Evolutionary conservation across 352 stramenopile genomes (phyloP).

Genomic region (Thalassiosira hispida): DNA sequence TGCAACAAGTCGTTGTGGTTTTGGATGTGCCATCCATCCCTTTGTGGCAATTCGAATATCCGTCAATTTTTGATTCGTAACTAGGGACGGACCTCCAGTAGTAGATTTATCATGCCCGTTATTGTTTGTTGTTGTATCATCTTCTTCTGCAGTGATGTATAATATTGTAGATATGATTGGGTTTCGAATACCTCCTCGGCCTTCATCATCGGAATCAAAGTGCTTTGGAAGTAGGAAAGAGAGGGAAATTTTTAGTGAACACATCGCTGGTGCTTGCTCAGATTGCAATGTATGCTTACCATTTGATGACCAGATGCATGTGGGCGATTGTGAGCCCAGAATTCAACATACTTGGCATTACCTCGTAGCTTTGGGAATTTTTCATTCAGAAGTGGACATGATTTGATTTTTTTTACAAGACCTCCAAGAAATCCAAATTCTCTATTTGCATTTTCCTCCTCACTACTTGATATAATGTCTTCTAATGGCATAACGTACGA

Average conservation of each 20-base stretch:
- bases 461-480: conserved; percentile 8
- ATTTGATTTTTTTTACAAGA: conserved; percentile 55
- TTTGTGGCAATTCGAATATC: conserved; percentile 52
- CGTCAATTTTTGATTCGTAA: conserved; percentile 79
- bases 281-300: background rate
- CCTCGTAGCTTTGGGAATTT: conserved; percentile 68
- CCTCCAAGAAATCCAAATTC: conserved; percentile 54
- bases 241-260: background rate
- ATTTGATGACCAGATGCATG: conserved; percentile 84
- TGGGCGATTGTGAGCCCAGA: conserved; percentile 85
- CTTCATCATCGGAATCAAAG: conserved; percentile 86
- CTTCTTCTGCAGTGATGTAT: conserved; percentile 60
- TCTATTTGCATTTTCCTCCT: conserved; percentile 6
- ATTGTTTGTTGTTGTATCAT: background rate
- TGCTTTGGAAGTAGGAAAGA: conserved; percentile 34
- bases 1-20: conserved; percentile 65
- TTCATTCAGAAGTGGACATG: conserved; percentile 32
- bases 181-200: conserved; percentile 70
- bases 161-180: conserved; percentile 82
- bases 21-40: conserved; percentile 71
- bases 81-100: conserved; percentile 70
- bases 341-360: conserved; percentile 69
- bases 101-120: conserved; percentile 2
- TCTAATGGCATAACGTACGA: conserved; percentile 74
- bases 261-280: background rate